Percentiles rank a stretch among this genome's conserved stretches.
Evolutionary conservation across 2,329 filamentous ascomycete genomes (phyloP).

Genomic region (Pseudogymnoascus sp.): DNA sequence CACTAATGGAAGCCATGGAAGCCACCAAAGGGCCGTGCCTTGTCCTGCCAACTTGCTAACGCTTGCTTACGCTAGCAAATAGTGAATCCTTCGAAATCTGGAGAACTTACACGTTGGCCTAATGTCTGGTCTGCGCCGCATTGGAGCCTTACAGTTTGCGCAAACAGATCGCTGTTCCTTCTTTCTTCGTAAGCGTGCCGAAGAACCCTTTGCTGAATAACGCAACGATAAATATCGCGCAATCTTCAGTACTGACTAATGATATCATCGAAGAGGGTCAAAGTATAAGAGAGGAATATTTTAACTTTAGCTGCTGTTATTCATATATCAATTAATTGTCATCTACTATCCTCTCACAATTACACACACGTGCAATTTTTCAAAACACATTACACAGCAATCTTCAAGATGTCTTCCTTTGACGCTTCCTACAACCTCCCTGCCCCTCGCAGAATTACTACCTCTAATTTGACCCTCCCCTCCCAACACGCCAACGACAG

Average conservation of each 20-base stretch:
- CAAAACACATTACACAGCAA: background rate
- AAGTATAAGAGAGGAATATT: background rate
- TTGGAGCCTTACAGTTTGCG: background rate
- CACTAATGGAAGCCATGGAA: background rate
- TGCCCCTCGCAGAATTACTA: conserved; percentile 23
- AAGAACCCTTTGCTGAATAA: background rate
- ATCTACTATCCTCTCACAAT: background rate
- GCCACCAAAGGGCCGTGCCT: background rate
- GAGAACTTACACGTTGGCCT: background rate
- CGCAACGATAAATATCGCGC: background rate
- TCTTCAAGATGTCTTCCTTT: background rate
- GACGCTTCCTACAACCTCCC: conserved; percentile 11
- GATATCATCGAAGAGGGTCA: background rate
- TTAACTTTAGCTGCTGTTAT: background rate
- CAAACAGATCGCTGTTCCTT: background rate
- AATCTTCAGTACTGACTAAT: background rate
- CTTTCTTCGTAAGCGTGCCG: background rate
- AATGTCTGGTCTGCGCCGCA: background rate
- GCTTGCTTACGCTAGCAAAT: background rate
- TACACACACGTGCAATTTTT: background rate
- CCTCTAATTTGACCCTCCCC: conserved; percentile 23
- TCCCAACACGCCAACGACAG: conserved; percentile 11
- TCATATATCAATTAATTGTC: background rate
- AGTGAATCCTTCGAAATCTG: background rate
- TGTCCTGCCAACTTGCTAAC: background rate